Base-by-base conservation (phyloP, 2,329 filamentous ascomycete genomes). In the Coniella lustricola region DNA sequence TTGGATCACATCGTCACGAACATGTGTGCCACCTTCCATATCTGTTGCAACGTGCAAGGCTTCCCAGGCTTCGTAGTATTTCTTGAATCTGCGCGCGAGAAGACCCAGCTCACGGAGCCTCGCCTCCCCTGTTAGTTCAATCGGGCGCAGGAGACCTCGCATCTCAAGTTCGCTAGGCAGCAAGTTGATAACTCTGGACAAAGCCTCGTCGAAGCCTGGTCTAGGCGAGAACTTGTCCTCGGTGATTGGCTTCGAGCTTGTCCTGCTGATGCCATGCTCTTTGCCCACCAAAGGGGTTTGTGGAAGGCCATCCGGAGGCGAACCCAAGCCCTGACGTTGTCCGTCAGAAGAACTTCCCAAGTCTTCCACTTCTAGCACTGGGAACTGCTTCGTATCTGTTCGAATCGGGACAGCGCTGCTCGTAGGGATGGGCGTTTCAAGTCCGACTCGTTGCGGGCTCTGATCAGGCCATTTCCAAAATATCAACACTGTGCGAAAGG, bases 1-100 rank as follows among this genome's bases (percentile, higher is more conserved):
- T 36, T 66, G 64, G 38, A 71, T 60, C 34, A 70, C 57, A 48
- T 70, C 65, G 56, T 69, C 67, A n/a, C 67, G 64, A 22, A 68
- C 59, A 44, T 63, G 63, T 17, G 58, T 60, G 48, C 62, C 59
- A n/a, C 65, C 64, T n/a, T 63, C 62, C 8, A 53, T 20, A 44
- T 54, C 49, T 14, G 57, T 51, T 3, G 60, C 59, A 7, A 66
- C 43, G 44, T 66, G 63, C 10, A 66, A 51, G 35, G 59, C 60
- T 51, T 68, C 66, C 68, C 68, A 71, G 4, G 67, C 66, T 32
- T 65, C 61, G 17, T 67, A 64, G 44, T 67, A 67, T 37, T 58
- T 62, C 45, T 62, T 62, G 55, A 67, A 71, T 9, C 61, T 62
- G 35, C 68, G 64, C 5, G 66, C 62, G 21, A 67, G 62, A 10